Evolutionary conservation across 352 stramenopile species (phyloP), one percentile per base, ranked within the genome.

Genomic region (Pseudoperonospora humuli): DNA sequence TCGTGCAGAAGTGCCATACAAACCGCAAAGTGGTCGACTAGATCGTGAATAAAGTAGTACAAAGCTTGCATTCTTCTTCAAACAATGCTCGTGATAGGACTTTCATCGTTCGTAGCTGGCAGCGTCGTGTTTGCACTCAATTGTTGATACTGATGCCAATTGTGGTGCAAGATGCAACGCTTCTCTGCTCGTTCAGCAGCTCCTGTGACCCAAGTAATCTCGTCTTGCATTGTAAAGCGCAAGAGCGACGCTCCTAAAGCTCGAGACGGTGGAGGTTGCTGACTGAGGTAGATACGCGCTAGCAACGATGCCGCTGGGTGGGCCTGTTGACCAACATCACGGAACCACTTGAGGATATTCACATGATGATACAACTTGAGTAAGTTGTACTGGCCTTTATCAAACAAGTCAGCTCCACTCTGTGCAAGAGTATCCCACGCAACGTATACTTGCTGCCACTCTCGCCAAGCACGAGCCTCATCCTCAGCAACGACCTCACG

Each of bases 361-460:
- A 71, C 61, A 27, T 63, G 57, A 34, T 71, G 61, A 31, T 65
- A 71, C 43, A 67, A 33, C 35, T 71, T 71, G 8, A 64, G 45
- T 37, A 67, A 42, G 32, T 67, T 71, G 41, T 71, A 71, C 45
- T 71, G 53, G 18, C 59, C 55, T 34, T 67, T 71, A 43, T 61
- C 53, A 40, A 62, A 70, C 28, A 71, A 45, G 14, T 65, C 57
- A 5, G 38, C 48, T 1, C 53, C 45, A 15, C 61, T 47, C 2
- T 25, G 45, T n/a, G 53, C 61, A 31, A 62, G 39, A 5, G 50
- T 38, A 27, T 71, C 57, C 53, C 57, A 67, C 5, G 54, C 57
- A 3, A 71, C 53, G 17, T 57, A 57, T 8, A 67, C 48, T 25
- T 65, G 34, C 41, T 70, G 57, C 61, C 57, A 70, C 34, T 66